A percentile compares a stretch with the other conserved stretches of the same genome.
These are phyloP conservation scores for Sanguinoderma infundibulare DNA, from an alignment of 1,284 basidiomycete genomes.

Conservation along the genomic window DNA sequence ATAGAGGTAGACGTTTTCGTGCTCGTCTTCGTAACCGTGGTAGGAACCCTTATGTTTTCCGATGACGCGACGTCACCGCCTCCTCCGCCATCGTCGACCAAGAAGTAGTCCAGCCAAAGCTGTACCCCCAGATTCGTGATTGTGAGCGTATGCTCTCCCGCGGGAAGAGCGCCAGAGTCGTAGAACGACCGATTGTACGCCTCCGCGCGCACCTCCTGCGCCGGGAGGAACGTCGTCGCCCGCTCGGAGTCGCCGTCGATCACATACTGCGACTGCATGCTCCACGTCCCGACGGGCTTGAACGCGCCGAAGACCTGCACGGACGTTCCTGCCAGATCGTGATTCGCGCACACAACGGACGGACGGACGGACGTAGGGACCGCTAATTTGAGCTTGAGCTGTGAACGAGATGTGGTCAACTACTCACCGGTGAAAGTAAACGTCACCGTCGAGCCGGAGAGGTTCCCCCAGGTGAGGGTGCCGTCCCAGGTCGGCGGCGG, in stretches of 20 bases:
- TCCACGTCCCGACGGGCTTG: not conserved
- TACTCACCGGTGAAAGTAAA: not conserved
- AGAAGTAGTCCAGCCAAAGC: not conserved
- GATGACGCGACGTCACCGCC: no score
- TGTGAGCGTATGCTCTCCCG: constrained; percentile 1
- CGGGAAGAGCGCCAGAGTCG: not conserved
- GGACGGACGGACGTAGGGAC: no score
- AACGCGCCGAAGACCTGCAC: constrained; percentile 5
- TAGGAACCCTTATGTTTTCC: no score
- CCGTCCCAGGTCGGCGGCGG: not conserved
- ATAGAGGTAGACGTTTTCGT: no score
- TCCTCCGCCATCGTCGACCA: no score
- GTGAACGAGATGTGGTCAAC: no score
- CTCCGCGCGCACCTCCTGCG: not conserved
- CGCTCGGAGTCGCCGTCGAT: not conserved
- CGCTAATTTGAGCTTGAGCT: no score
- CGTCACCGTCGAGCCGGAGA: not conserved
- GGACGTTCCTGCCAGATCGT: not conserved
- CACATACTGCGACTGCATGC: not conserved
- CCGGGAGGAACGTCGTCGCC: not conserved
- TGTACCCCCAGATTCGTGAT: not conserved
- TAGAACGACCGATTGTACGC: not conserved
- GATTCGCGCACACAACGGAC: no score
- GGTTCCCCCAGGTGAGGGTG: not conserved
- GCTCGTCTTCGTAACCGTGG: no score